Evolutionary conservation across 1,284 basidiomycete genomes (phyloP).

Genomic region (Wallemia hederae): DNA sequence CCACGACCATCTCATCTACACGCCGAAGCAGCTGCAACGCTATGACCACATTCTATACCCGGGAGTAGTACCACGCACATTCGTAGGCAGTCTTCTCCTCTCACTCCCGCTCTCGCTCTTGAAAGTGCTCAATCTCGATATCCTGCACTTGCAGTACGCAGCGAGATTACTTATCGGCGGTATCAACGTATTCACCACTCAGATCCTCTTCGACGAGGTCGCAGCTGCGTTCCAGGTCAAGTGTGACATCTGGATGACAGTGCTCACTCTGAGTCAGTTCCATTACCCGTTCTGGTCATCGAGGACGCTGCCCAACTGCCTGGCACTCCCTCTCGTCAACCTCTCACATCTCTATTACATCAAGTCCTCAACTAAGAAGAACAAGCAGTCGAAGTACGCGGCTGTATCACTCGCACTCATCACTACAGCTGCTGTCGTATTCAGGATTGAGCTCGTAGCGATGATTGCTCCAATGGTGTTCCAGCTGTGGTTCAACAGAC

Average conservation of each 20-base stretch:
- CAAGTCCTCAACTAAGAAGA: neutral
- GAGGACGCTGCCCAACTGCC: slow-evolving; percentile 77
- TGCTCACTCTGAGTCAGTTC: slow-evolving; percentile 54
- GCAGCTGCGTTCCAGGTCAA: neutral
- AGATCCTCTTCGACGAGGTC: neutral
- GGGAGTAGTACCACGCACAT: slow-evolving; percentile 65
- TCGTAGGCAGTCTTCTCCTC: slow-evolving; percentile 30
- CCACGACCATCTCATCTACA: slow-evolving; percentile 61
- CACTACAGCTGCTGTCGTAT: slow-evolving; percentile 36
- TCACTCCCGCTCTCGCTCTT: slow-evolving; percentile 3
- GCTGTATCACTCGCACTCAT: slow-evolving; percentile 21
- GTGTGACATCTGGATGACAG: slow-evolving; percentile 9
- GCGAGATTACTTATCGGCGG: slow-evolving; percentile 46
- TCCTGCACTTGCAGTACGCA: slow-evolving; percentile 24
- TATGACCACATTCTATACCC: slow-evolving; percentile 76
- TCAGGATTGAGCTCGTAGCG: slow-evolving; percentile 50
- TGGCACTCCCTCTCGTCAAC: slow-evolving; percentile 50
- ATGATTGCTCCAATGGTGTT: slow-evolving; percentile 33
- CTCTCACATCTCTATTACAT: slow-evolving; percentile 2
- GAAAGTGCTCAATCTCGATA: slow-evolving; percentile 29
- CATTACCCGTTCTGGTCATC: slow-evolving; percentile 81
- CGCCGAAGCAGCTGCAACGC: slow-evolving; percentile 23
- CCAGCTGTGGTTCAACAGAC: slow-evolving; percentile 24
- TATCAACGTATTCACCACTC: slow-evolving; percentile 26
- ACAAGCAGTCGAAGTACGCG: neutral